Conservation (phyloP, 2,329 filamentous ascomycete genomes). For the Sporothrix variecibatus region DNA sequence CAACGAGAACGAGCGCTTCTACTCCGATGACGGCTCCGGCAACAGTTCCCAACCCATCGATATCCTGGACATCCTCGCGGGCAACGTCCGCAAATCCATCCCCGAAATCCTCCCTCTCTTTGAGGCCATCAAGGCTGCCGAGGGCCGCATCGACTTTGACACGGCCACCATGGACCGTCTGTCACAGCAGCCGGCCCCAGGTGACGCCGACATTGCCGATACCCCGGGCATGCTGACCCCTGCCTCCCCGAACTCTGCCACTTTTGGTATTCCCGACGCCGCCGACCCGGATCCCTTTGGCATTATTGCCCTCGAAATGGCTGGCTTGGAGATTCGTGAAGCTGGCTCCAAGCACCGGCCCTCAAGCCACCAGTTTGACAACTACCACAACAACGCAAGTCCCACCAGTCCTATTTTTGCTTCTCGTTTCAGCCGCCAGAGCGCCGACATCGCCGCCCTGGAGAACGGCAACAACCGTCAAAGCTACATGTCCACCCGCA, state of each 20-base stretch:
- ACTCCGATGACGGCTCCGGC: conserved; percentile 39
- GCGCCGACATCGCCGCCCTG: conserved; percentile 63
- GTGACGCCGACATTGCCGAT: conserved; percentile 63
- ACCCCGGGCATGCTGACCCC: conserved; percentile 42
- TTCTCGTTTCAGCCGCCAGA: conserved; percentile 60
- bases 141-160: conserved; percentile 78
- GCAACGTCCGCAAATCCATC: conserved; percentile 56
- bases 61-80: conserved; percentile 59
- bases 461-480: conserved; percentile 66
- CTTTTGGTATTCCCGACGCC: conserved; percentile 72
- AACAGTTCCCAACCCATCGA: conserved; percentile 40
- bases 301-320: conserved; percentile 84
- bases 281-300: conserved; percentile 92
- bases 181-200: conserved; percentile 69
- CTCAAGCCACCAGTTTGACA: conserved; percentile 75
- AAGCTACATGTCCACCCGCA: conserved; percentile 74
- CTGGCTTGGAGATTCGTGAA: conserved; percentile 85
- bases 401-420: conserved; percentile 72
- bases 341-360: conserved; percentile 77
- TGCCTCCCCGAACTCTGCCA: conserved; percentile 42
- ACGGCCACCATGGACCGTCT: conserved; percentile 63
- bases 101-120: conserved; percentile 63
- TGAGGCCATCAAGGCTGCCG: conserved; percentile 84
- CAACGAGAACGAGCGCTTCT: conserved; percentile 64
- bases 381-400: conserved; percentile 66